These are phyloP conservation scores for Nidularia sp. DNA, from an alignment of 768 basidiomycete genomes.

Conservation along the genomic window DNA sequence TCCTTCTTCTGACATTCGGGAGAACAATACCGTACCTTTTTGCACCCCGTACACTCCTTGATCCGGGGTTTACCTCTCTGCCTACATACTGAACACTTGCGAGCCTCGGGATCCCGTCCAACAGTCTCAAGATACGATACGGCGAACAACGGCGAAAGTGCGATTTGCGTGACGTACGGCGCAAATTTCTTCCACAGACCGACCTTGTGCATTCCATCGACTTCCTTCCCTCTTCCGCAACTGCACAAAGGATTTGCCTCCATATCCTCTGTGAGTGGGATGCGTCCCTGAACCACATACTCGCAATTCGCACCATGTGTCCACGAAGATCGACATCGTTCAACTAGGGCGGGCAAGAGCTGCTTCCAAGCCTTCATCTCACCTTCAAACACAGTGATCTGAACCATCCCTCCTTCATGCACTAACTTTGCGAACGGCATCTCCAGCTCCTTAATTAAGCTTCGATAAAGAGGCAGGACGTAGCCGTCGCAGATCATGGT, in stretches of 20 bases:
- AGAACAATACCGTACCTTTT: constrained; percentile 36
- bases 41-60: constrained; percentile 30
- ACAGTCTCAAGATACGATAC: constrained; percentile 42
- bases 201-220: constrained; percentile 27
- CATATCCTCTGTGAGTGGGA: constrained; percentile 35
- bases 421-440: constrained; percentile 11
- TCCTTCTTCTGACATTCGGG: constrained; percentile 38
- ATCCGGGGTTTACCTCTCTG: constrained; percentile 22
- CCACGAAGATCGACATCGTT: constrained; percentile 52
- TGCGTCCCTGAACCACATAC: constrained; percentile 32
- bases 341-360: constrained; percentile 44
- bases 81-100: constrained; percentile 14
- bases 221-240: constrained; percentile 48
- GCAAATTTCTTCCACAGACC: constrained; percentile 33
- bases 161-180: constrained; percentile 42
- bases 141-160: constrained; percentile 50
- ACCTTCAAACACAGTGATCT: constrained; percentile 17
- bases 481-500: constrained; percentile 50
- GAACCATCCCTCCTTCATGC: constrained; percentile 2
- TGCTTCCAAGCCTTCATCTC: constrained; percentile 45
- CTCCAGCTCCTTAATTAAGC: constrained; percentile 9
- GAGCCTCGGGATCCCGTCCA: constrained; percentile 9
- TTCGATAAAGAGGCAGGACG: constrained; percentile 30
- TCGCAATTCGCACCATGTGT: constrained; percentile 42
- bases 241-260: constrained; percentile 41